phyloP scores from a whole-genome alignment of 805 yeast species.

The Candida rishiriensis region DNA sequence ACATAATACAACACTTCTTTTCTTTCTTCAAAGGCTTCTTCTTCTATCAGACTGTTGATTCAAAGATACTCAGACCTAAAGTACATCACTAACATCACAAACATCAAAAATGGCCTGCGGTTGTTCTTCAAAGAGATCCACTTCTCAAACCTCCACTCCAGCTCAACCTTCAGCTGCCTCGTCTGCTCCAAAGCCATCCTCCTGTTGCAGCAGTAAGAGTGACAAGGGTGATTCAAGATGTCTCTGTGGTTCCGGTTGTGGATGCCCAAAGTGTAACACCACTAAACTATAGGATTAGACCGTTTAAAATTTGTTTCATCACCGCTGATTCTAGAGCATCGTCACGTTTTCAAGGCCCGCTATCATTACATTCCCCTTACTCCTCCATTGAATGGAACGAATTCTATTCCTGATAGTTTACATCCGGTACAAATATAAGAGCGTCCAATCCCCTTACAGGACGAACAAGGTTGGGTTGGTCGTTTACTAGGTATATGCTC shows the following conservation, averaged over 20 bases:
- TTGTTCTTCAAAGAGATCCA: slow-evolving; percentile 12
- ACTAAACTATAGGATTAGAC: slow-evolving; percentile 24
- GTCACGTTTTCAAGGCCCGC: no score
- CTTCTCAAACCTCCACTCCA: background rate
- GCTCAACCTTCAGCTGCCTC: background rate
- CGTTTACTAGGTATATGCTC: no score
- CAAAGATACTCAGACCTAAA: background rate
- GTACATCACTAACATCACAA: background rate
- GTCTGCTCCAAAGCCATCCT: slow-evolving; percentile 4
- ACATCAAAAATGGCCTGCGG: slow-evolving; percentile 20
- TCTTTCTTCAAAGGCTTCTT: background rate
- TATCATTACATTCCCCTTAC: no score
- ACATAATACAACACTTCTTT: no score
- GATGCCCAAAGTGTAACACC: slow-evolving; percentile 33
- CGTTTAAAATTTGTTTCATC: no score
- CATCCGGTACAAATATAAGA: no score
- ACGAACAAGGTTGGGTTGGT: no score
- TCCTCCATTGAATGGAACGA: no score
- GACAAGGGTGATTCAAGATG: slow-evolving; percentile 21
- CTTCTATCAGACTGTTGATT: background rate
- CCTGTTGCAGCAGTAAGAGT: slow-evolving; percentile 23
- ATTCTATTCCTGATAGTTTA: no score
- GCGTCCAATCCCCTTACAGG: no score
- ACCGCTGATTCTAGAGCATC: no score
- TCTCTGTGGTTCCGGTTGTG: slow-evolving; percentile 33